Conservation (phyloP, 2,329 filamentous ascomycete species). For the Septoria petroselini region DNA sequence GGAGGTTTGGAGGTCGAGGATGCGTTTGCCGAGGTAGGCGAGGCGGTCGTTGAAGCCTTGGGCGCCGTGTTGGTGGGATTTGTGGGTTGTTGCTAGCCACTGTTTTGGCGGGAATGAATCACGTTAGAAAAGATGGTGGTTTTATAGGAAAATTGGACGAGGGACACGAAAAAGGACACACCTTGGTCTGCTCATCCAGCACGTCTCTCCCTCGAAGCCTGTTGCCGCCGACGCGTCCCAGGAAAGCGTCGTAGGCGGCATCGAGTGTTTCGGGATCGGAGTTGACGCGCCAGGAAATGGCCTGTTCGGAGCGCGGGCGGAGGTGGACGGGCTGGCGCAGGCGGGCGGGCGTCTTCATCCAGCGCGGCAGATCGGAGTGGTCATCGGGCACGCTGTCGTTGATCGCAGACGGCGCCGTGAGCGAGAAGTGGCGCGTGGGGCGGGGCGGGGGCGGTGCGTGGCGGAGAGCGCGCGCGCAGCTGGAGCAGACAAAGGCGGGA, state of each 20-base stretch:
- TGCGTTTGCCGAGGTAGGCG: conserved; percentile 73
- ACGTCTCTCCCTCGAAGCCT: conserved; percentile 60
- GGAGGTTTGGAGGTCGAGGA: conserved; percentile 63
- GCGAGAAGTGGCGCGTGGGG: conserved; percentile 15
- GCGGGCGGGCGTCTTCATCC: conserved; percentile 49
- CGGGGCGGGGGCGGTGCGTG: conserved; percentile 7
- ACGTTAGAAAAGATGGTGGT: background rate
- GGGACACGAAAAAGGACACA: too few relatives aligned
- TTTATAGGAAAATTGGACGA: background rate
- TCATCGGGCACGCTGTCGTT: conserved; percentile 21
- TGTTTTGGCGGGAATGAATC: conserved; percentile 13
- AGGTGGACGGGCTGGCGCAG: conserved; percentile 53
- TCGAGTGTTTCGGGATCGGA: conserved; percentile 70
- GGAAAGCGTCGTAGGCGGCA: conserved; percentile 69
- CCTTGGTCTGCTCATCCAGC: conserved; percentile 82
- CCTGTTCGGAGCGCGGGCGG: conserved; percentile 56
- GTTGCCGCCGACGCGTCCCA: conserved; percentile 54
- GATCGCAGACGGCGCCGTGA: conserved; percentile 22
- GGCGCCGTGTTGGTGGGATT: conserved; percentile 94
- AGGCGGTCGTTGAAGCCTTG: conserved; percentile 92
- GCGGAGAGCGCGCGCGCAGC: conserved; percentile 32
- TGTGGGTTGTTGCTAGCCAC: conserved; percentile 95
- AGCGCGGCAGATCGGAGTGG: conserved; percentile 43
- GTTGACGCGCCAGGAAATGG: conserved; percentile 65
- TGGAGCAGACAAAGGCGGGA: conserved; percentile 34